Conservation (phyloP, 2,329 filamentous ascomycete species). For the Rugonectria rugulosa region DNA sequence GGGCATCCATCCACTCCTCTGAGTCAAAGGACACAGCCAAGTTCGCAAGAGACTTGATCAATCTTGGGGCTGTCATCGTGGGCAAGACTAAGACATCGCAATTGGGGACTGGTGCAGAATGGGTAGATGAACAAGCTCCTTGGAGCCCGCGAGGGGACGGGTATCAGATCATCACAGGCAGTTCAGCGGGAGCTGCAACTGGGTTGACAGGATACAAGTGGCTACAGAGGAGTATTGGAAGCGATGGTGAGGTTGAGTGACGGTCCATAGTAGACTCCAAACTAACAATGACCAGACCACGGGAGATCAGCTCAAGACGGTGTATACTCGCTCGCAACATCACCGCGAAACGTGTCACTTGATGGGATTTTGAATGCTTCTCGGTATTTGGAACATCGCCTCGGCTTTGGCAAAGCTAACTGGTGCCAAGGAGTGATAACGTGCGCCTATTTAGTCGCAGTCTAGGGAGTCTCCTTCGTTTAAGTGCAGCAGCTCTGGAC, state of each 20-base stretch:
- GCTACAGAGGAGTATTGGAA: slow-evolving; percentile 47
- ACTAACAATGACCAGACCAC: slow-evolving; percentile 35
- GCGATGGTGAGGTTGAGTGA: slow-evolving; percentile 44
- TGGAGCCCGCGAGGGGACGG: slow-evolving; percentile 58
- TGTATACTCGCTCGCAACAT: slow-evolving; percentile 41
- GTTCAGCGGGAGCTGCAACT: slow-evolving; percentile 49
- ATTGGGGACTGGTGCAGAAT: slow-evolving; percentile 54
- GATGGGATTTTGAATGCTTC: slow-evolving; percentile 26
- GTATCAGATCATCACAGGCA: slow-evolving; percentile 47
- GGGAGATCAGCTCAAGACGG: slow-evolving; percentile 37
- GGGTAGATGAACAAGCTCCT: slow-evolving; percentile 49
- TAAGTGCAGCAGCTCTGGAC: slow-evolving; percentile 27
- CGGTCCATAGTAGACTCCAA: background rate
- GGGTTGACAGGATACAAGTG: slow-evolving; percentile 51
- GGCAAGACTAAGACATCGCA: slow-evolving; percentile 62
- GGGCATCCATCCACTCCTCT: slow-evolving; percentile 59
- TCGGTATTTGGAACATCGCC: slow-evolving; percentile 24
- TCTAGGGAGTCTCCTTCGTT: slow-evolving; percentile 34
- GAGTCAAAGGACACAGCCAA: slow-evolving; percentile 54
- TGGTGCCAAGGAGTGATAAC: slow-evolving; percentile 24
- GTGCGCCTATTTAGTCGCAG: slow-evolving; percentile 36
- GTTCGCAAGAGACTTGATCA: slow-evolving; percentile 62
- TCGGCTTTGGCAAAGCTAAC: background rate
- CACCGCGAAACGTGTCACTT: slow-evolving; percentile 21
- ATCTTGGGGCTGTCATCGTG: slow-evolving; percentile 64